Evolutionary conservation across 371 early-diverging fungal genomes (phyloP).

Genomic region (Syncephalastrum contaminatum): DNA sequence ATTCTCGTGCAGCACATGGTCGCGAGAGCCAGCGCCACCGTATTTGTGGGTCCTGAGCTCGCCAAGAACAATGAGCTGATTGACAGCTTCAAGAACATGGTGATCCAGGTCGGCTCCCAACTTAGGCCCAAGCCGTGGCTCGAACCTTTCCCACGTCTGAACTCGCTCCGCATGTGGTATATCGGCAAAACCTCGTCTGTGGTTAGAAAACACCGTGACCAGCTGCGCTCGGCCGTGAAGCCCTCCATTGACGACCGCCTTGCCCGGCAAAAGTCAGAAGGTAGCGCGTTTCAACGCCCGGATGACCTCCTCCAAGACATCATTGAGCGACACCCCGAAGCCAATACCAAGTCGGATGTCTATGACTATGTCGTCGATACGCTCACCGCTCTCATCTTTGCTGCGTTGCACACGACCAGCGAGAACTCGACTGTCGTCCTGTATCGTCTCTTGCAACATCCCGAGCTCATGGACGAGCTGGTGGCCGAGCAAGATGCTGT

Average conservation of each 20-base stretch:
- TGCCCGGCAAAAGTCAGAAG: not conserved
- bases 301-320: conserved; percentile 24
- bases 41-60: conserved; percentile 21
- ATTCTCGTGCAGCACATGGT: conserved; percentile 19
- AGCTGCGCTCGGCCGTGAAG: conserved; percentile 7
- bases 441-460: conserved; percentile 42
- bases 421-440: conserved; percentile 34
- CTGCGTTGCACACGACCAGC: conserved; percentile 41
- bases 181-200: conserved; percentile 10
- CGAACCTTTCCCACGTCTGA: conserved; percentile 12
- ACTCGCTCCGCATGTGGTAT: conserved; percentile 15
- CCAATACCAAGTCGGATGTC: conserved; percentile 1
- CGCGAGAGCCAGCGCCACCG: conserved; percentile 19
- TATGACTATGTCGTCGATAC: conserved; percentile 10
- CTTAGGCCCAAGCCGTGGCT: conserved; percentile 5
- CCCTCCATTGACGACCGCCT: conserved; percentile 13
- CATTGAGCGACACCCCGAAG: conserved; percentile 7
- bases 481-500: conserved; percentile 43
- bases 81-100: conserved; percentile 24
- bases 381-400: conserved; percentile 32
- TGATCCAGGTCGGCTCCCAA: conserved; percentile 18
- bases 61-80: conserved; percentile 13
- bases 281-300: conserved; percentile 5
- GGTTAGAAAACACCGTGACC: conserved; percentile 5
- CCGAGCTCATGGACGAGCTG: conserved; percentile 39